phyloP scores from a whole-genome alignment of 306 rosid species.

The Rosa chinensis region DNA sequence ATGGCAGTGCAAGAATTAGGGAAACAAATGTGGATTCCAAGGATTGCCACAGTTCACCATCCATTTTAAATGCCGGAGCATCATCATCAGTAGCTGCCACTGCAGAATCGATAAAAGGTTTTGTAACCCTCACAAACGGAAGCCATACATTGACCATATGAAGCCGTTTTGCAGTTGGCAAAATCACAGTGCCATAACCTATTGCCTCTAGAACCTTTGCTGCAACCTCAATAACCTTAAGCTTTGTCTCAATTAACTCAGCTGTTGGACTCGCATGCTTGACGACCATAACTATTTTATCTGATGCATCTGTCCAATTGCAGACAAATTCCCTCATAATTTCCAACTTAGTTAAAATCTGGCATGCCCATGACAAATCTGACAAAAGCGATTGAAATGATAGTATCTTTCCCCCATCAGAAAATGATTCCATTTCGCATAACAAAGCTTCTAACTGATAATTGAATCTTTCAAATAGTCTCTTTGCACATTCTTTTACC shows the following conservation, averaged over 20 bases:
- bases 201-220: conserved; percentile 80
- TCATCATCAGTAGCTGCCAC: conserved; percentile 34
- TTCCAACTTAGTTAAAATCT: conserved; percentile 71
- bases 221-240: conserved; percentile 67
- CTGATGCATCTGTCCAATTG: conserved; percentile 81
- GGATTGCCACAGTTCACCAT: conserved; percentile 79
- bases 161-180: conserved; percentile 71
- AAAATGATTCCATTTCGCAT: conserved; percentile 46
- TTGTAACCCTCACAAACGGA: conserved; percentile 82
- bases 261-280: conserved; percentile 46
- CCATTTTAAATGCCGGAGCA: conserved; percentile 44
- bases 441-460: conserved; percentile 44
- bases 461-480: conserved; percentile 56
- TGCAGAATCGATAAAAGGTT: conserved; percentile 65
- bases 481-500: conserved; percentile 67
- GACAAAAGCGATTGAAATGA: conserved; percentile 55
- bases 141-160: conserved; percentile 79
- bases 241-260: conserved; percentile 52
- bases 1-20: conserved; percentile 78
- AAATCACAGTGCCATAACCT: conserved; percentile 68
- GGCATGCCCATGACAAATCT: conserved; percentile 84
- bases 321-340: conserved; percentile 72
- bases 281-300: conserved; percentile 63
- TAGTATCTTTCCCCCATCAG: conserved; percentile 45
- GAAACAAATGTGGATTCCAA: conserved; percentile 78